phyloP scores from a whole-genome alignment of 176 grass and related monocot species.

The Coix lacrymajobi region DNA sequence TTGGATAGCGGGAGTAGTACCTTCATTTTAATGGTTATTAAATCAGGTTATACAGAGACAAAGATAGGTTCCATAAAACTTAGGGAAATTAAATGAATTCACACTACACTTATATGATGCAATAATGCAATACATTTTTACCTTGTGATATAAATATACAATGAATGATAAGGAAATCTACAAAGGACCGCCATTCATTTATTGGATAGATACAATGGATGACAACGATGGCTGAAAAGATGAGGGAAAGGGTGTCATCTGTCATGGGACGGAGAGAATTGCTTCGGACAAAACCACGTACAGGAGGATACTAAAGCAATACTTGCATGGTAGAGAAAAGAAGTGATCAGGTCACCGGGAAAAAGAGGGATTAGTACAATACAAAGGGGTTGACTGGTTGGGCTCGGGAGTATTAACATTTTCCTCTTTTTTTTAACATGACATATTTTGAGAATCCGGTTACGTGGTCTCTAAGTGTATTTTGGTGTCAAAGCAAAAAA shows the following conservation, averaged over 20 bases:
- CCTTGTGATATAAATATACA: background rate
- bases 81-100: background rate
- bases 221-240: background rate
- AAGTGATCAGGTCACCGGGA: background rate
- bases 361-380: background rate
- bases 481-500: background rate
- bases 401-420: background rate
- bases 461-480: background rate
- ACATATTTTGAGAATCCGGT: background rate
- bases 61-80: background rate
- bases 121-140: background rate
- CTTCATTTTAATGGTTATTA: too few species aligned
- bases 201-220: background rate
- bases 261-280: background rate
- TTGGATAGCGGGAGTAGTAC: fast-evolving
- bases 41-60: background rate
- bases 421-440: background rate
- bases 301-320: background rate
- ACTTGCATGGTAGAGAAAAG: background rate
- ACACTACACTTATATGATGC: background rate
- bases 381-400: background rate
- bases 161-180: background rate
- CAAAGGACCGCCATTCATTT: background rate
- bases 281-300: background rate
- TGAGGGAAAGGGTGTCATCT: background rate